Percentiles rank a stretch among this genome's conserved stretches.
Conservation (phyloP, 2,329 filamentous ascomycete species). For the Bipolaris zeicola region DNA sequence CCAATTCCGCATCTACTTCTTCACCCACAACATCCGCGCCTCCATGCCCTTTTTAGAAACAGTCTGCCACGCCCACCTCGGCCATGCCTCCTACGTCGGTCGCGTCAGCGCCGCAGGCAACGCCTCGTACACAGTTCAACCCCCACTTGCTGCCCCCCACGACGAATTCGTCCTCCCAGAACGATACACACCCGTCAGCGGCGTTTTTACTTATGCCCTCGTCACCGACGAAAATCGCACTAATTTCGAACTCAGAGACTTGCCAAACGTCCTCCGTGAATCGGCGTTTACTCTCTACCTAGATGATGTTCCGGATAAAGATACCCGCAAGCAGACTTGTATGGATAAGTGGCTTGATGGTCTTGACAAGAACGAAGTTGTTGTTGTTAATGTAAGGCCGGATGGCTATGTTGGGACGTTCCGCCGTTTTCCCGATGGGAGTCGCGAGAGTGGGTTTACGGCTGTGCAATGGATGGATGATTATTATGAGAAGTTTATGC, state of each 20-base stretch:
- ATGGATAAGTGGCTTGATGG: conserved; percentile 73
- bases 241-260: conserved; percentile 68
- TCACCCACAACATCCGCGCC: conserved; percentile 66
- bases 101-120: conserved; percentile 65
- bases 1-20: conserved; percentile 77
- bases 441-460: conserved; percentile 35
- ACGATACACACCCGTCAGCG: conserved; percentile 70
- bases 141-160: conserved; percentile 61
- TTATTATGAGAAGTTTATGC: conserved; percentile 58
- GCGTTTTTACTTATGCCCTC: conserved; percentile 67
- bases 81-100: conserved; percentile 61
- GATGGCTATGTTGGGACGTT: conserved; percentile 77
- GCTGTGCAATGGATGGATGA: conserved; percentile 56
- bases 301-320: conserved; percentile 65
- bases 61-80: conserved; percentile 62
- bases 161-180: conserved; percentile 71
- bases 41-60: conserved; percentile 63
- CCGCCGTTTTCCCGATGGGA: conserved; percentile 48
- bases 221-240: conserved; percentile 70
- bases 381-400: conserved; percentile 70
- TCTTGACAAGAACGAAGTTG: conserved; percentile 62
- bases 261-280: conserved; percentile 66
- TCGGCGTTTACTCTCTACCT: conserved; percentile 76
- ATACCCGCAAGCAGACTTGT: conserved; percentile 59
- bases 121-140: conserved; percentile 65